phyloP scores from a whole-genome alignment of 1,284 basidiomycete genomes.

The Leccinum griseonigrum region DNA sequence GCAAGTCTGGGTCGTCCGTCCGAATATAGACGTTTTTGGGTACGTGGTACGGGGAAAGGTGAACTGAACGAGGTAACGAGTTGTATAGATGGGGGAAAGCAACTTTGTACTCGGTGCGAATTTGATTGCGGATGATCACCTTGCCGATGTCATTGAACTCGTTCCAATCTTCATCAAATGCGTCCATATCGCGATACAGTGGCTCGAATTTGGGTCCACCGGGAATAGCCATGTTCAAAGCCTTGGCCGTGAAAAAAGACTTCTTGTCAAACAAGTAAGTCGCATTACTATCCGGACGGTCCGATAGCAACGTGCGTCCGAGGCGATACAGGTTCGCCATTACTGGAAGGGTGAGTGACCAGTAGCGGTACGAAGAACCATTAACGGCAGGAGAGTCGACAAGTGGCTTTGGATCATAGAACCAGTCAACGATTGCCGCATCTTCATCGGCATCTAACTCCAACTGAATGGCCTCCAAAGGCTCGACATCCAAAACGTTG shows the following conservation, averaged over 20 bases:
- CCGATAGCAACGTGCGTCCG: slow-evolving; percentile 90
- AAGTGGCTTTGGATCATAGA: slow-evolving; percentile 97
- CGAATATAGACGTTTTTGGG: slow-evolving; percentile 99
- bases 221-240: slow-evolving; percentile 97
- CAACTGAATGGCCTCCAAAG: slow-evolving; percentile 96
- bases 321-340: slow-evolving; percentile 98
- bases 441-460: slow-evolving; percentile 97
- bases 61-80: slow-evolving; percentile 93
- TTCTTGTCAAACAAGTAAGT: slow-evolving; percentile 98
- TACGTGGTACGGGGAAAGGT: slow-evolving; percentile 88
- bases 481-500: slow-evolving; percentile 97
- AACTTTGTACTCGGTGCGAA: slow-evolving; percentile 98
- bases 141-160: slow-evolving; percentile 99
- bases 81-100: slow-evolving; percentile 99
- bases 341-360: slow-evolving; percentile 89
- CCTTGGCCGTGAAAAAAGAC: slow-evolving; percentile 97
- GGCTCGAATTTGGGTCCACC: slow-evolving; percentile 99
- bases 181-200: slow-evolving; percentile 92
- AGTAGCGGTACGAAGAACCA: slow-evolving; percentile 91
- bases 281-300: slow-evolving; percentile 87
- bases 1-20: slow-evolving; percentile 97
- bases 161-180: slow-evolving; percentile 99
- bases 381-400: slow-evolving; percentile 88
- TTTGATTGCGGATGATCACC: slow-evolving; percentile 98
- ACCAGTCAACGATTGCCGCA: slow-evolving; percentile 94